Conservation (phyloP, 148 eudicot species). For the Chenopodium berlandieri region DNA sequence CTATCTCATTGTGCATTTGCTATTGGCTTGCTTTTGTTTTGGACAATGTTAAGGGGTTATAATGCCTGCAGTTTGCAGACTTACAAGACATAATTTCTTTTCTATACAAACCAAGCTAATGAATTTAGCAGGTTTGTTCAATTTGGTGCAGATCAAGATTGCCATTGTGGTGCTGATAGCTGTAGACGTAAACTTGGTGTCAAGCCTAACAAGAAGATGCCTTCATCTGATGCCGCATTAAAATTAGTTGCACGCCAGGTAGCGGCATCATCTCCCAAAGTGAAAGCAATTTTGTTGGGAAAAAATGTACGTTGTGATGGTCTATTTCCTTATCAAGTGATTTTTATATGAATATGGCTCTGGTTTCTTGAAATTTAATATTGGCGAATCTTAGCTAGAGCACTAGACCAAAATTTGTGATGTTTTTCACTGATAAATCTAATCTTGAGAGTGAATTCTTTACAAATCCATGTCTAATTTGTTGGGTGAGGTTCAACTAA, state of each 20-base stretch:
- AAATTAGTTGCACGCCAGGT: slow-evolving; percentile 82
- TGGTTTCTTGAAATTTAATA: background rate
- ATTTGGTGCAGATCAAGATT: slow-evolving; percentile 99
- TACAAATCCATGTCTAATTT: background rate
- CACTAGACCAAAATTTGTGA: background rate
- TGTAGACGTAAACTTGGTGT: slow-evolving; percentile 95
- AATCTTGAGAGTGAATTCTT: background rate
- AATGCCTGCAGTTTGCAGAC: background rate
- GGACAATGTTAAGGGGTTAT: background rate
- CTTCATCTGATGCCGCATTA: slow-evolving; percentile 81
- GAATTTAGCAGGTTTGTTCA: slow-evolving; percentile 95
- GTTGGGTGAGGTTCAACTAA: background rate
- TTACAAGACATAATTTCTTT: background rate
- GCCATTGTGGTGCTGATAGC: slow-evolving; percentile 85
- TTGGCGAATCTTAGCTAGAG: background rate
- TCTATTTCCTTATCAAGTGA: slow-evolving; percentile 8
- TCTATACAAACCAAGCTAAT: slow-evolving; percentile 37
- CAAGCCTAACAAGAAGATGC: slow-evolving; percentile 75
- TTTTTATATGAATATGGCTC: background rate
- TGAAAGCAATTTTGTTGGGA: slow-evolving; percentile 44
- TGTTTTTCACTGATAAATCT: background rate
- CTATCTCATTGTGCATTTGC: background rate
- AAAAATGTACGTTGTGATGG: slow-evolving; percentile 38
- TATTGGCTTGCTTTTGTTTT: background rate
- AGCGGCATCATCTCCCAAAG: slow-evolving; percentile 51